phyloP scores from a whole-genome alignment of 257 asterid species.

The Nicotiana tabacum region DNA sequence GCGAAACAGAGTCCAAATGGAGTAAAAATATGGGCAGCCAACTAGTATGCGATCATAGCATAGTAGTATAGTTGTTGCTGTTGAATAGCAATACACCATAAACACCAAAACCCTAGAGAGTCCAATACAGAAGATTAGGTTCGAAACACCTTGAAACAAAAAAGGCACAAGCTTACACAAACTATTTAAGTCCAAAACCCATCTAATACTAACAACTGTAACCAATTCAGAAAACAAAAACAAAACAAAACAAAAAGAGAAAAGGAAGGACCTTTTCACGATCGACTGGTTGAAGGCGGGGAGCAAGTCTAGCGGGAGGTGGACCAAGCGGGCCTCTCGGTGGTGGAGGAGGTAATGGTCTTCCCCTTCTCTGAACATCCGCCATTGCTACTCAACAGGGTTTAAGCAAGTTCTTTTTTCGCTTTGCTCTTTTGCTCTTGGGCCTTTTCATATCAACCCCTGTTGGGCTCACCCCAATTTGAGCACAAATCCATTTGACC shows the following conservation, averaged over 20 bases:
- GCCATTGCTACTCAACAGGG: neutral
- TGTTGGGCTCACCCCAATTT: too few species aligned
- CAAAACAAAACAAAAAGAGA: neutral
- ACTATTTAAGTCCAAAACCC: neutral
- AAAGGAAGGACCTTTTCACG: neutral
- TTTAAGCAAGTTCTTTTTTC: too few species aligned
- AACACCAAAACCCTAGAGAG: neutral
- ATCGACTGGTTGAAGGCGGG: neutral
- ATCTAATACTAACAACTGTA: neutral
- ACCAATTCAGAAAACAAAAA: neutral
- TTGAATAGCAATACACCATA: neutral
- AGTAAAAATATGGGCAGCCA: neutral
- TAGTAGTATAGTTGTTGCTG: neutral
- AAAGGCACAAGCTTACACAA: neutral
- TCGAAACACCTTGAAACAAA: neutral
- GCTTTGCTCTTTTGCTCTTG: too few species aligned
- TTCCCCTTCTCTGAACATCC: slow-evolving; percentile 8
- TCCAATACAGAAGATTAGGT: neutral
- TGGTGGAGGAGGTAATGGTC: slow-evolving; percentile 8
- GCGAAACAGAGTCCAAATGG: neutral
- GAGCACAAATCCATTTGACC: too few species aligned
- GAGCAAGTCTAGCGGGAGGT: neutral
- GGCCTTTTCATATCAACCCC: too few species aligned
- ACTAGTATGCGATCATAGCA: neutral
- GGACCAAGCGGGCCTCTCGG: slow-evolving; percentile 8